These are phyloP conservation scores for Cercospora nicotianae DNA, from an alignment of 2,329 filamentous ascomycete genomes.

Conservation along the genomic window DNA sequence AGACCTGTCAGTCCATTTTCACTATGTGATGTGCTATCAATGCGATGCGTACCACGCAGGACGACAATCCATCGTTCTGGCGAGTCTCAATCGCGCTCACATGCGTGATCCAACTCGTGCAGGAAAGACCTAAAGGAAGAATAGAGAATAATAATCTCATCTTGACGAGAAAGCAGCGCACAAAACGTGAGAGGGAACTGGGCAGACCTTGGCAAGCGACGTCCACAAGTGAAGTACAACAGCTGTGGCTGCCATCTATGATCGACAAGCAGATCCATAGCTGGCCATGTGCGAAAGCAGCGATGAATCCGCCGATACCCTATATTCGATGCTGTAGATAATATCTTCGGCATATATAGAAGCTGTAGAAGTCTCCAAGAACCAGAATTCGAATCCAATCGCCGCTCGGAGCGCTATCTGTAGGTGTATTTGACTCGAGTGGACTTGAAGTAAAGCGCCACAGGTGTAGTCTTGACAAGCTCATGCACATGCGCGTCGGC, in stretches of 20 bases:
- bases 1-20: not conserved
- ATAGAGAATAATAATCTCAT: not conserved
- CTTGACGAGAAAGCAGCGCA: not conserved
- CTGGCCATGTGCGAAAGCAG: not conserved
- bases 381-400: not conserved
- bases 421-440: not conserved
- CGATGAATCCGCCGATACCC: not conserved
- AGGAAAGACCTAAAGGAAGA: not conserved
- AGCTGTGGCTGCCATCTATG: not conserved
- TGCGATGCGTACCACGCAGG: constrained; percentile 8
- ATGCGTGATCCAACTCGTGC: not conserved
- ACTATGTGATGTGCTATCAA: not conserved
- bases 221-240: not conserved
- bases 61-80: not conserved
- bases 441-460: not conserved
- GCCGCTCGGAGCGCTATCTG: not conserved
- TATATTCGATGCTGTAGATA: not conserved
- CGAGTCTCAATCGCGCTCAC: not conserved
- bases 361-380: not conserved
- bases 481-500: not conserved
- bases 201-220: not conserved
- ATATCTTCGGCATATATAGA: not conserved
- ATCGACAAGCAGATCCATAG: not conserved
- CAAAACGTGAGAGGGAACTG: not conserved
- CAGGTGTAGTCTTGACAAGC: not conserved